Evolutionary conservation across 805 yeast species (phyloP).

Genomic region (Starmera quercuum): DNA sequence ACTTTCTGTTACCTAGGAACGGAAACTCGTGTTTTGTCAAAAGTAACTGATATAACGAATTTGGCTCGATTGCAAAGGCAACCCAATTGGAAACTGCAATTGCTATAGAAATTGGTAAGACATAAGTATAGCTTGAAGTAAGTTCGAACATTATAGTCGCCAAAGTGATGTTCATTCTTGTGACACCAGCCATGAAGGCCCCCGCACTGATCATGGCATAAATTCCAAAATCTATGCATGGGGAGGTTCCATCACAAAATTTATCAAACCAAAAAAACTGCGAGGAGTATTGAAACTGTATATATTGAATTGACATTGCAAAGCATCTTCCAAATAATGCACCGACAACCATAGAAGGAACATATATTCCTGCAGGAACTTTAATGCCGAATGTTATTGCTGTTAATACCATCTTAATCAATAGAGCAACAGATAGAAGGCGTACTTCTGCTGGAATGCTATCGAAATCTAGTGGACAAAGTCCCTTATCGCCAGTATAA

Average conservation of each 20-base stretch:
- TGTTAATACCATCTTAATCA: slow-evolving; percentile 38
- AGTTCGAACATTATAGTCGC: slow-evolving; percentile 46
- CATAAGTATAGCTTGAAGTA: slow-evolving; percentile 49
- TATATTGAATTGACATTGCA: slow-evolving; percentile 35
- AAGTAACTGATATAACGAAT: slow-evolving; percentile 41
- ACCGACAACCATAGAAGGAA: slow-evolving; percentile 59
- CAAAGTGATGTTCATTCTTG: slow-evolving; percentile 46
- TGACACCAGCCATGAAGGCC: slow-evolving; percentile 50
- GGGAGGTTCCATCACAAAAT: slow-evolving; percentile 12
- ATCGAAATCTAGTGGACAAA: slow-evolving; percentile 20
- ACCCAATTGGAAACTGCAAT: slow-evolving; percentile 53
- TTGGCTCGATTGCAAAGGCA: slow-evolving; percentile 42
- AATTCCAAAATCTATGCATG: slow-evolving; percentile 40
- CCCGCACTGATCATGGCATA: slow-evolving; percentile 50
- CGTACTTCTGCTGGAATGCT: slow-evolving; percentile 25
- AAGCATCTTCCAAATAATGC: slow-evolving; percentile 49
- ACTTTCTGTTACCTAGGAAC: slow-evolving; percentile 36
- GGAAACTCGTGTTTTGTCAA: slow-evolving; percentile 44
- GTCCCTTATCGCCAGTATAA: slow-evolving; percentile 9
- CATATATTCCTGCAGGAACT: slow-evolving; percentile 54
- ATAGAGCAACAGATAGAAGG: slow-evolving; percentile 32
- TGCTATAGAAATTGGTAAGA: slow-evolving; percentile 47
- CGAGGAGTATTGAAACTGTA: slow-evolving; percentile 20
- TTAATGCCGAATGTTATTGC: slow-evolving; percentile 49
- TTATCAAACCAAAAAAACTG: slow-evolving; percentile 3